Conservation (phyloP, 2,329 filamentous ascomycete species). For the Beauveria brongniartii region DNA sequence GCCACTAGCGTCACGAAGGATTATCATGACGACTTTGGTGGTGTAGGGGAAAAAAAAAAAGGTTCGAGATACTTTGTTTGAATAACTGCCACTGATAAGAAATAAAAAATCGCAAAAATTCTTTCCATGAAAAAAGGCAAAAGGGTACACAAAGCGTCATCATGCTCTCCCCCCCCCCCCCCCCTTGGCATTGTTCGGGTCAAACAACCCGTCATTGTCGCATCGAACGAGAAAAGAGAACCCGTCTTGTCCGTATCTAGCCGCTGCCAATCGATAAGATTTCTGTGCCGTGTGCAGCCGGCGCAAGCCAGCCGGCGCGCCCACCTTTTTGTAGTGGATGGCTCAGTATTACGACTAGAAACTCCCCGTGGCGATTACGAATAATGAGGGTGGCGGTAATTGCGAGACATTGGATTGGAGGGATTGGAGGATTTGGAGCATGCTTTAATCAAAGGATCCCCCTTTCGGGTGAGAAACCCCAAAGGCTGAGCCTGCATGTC, state of each 20-base stretch:
- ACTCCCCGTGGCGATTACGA: too few relatives aligned
- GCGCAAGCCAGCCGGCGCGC: constrained; percentile 12
- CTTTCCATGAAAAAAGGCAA: not conserved
- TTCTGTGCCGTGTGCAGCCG: constrained; percentile 23
- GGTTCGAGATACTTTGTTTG: too few relatives aligned
- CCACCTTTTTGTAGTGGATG: not conserved
- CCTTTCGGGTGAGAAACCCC: not conserved
- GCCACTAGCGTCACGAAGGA: constrained; percentile 4
- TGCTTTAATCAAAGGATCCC: too few relatives aligned
- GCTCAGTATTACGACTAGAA: too few relatives aligned
- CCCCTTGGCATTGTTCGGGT: not conserved
- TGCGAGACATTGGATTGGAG: constrained; percentile 4
- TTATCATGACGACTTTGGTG: not conserved
- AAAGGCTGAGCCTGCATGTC: not conserved
- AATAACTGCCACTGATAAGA: too few relatives aligned
- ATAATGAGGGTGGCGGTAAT: not conserved
- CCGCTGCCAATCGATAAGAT: constrained; percentile 15
- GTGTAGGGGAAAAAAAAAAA: not conserved
- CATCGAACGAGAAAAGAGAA: not conserved
- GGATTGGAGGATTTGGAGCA: too few relatives aligned
- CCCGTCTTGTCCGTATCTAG: not conserved
- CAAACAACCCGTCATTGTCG: not conserved
- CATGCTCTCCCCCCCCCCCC: too few relatives aligned
- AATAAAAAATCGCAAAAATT: too few relatives aligned
- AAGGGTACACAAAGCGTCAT: not conserved